Percentiles rank a stretch among this genome's conserved stretches.
Evolutionary conservation across 177 flowering plant species (phyloP).

Genomic region (Telopea speciosissima): DNA sequence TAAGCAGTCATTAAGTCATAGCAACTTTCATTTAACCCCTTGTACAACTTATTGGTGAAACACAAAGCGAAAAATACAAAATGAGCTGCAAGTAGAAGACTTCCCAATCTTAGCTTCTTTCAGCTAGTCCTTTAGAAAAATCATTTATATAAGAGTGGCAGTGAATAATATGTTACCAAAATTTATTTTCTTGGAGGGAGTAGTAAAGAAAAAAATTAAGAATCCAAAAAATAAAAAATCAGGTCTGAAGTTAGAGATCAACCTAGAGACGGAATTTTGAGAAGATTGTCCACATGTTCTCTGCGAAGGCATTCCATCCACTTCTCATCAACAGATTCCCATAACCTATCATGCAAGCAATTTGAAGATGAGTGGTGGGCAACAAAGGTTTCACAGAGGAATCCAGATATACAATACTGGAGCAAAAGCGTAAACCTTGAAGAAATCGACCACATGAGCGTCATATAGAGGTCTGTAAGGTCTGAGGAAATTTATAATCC

Average conservation of each 20-base stretch:
- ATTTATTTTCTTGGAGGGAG: too few species aligned
- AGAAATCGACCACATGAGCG: slow-evolving; percentile 78
- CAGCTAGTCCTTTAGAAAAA: too few species aligned
- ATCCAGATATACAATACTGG: background rate
- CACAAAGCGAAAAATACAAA: too few species aligned
- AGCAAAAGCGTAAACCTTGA: slow-evolving; percentile 31
- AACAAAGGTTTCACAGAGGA: background rate
- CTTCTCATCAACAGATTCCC: slow-evolving; percentile 69
- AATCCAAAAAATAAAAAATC: too few species aligned
- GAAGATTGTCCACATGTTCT: slow-evolving; percentile 59
- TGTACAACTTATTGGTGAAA: too few species aligned
- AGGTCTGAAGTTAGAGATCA: background rate
- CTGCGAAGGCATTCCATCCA: slow-evolving; percentile 70
- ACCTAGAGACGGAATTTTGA: slow-evolving; percentile 64
- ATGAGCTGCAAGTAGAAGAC: too few species aligned
- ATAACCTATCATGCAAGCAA: slow-evolving; percentile 44
- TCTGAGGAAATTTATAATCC: slow-evolving; percentile 58
- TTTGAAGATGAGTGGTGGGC: background rate
- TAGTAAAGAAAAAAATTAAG: too few species aligned
- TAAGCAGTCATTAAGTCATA: too few species aligned
- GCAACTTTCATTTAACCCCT: too few species aligned
- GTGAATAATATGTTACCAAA: too few species aligned
- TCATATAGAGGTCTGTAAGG: slow-evolving; percentile 44
- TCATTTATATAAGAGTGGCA: too few species aligned
- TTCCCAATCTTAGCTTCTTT: too few species aligned